Evolutionary conservation across 306 rosid genomes (phyloP).

Genomic region (Sophora flavescens): DNA sequence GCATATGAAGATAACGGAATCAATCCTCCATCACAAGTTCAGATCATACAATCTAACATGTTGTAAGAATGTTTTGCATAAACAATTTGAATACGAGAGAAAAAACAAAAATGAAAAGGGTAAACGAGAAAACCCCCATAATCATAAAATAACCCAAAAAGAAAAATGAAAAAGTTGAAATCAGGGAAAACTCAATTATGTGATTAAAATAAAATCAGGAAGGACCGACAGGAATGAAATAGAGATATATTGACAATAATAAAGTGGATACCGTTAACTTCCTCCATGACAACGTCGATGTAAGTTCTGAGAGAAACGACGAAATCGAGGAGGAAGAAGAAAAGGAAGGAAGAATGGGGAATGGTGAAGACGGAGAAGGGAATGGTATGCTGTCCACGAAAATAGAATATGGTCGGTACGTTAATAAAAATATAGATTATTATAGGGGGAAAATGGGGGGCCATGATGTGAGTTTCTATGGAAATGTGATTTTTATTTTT

Average conservation of each 20-base stretch:
- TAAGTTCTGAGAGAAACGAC: constrained; percentile 5
- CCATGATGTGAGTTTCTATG: too few species aligned
- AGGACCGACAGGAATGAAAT: not conserved
- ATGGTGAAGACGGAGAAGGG: constrained; percentile 1
- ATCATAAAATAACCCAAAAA: not conserved
- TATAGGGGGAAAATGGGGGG: not conserved
- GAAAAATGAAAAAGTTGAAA: not conserved
- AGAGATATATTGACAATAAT: not conserved
- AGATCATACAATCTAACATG: constrained; percentile 20
- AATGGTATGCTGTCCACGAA: constrained; percentile 44
- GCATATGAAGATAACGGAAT: constrained; percentile 21
- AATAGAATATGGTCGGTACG: not conserved
- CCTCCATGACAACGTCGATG: constrained; percentile 51
- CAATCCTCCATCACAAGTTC: not conserved
- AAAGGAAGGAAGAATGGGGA: not conserved
- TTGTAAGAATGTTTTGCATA: not conserved
- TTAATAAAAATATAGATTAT: not conserved
- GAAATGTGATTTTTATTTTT: not conserved
- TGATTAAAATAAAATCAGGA: not conserved
- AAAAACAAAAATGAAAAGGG: not conserved
- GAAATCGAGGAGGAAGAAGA: not conserved
- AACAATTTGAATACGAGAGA: not conserved
- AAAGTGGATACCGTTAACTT: constrained; percentile 53
- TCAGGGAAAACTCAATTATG: not conserved
- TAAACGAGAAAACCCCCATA: not conserved